Conservation (phyloP, 164 flowering plant genomes). For the Malania oleifera region DNA sequence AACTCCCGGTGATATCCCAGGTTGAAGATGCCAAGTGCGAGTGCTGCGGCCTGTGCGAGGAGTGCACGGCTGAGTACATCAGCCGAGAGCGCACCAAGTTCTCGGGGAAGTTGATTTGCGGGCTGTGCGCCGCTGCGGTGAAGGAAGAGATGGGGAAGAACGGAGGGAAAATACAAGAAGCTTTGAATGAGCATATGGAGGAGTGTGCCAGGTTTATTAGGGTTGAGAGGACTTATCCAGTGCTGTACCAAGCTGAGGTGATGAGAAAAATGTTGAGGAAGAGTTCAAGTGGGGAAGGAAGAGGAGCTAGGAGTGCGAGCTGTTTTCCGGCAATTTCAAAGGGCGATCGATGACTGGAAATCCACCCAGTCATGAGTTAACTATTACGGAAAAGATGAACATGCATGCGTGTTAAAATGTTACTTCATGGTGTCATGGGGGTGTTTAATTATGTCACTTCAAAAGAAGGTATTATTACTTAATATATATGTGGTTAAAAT, state of each 20-base stretch:
- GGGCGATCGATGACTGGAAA: conserved; percentile 12
- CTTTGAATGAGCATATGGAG: conserved; percentile 54
- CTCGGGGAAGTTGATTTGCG: conserved; percentile 63
- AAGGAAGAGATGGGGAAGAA: conserved; percentile 60
- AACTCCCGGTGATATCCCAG: conserved; percentile 37
- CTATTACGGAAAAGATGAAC: no score
- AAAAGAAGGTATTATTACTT: no score
- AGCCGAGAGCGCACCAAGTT: conserved; percentile 38
- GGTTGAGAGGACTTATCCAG: conserved; percentile 58
- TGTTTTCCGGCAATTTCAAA: conserved; percentile 42
- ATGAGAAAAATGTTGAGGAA: conserved; percentile 67
- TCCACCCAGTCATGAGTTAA: no score
- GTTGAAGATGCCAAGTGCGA: conserved; percentile 72
- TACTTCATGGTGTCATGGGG: no score
- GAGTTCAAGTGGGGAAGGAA: conserved; percentile 12
- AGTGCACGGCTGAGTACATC: conserved; percentile 69
- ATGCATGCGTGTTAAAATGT: no score
- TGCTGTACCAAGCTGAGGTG: conserved; percentile 58
- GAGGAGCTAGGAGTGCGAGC: conserved; percentile 35
- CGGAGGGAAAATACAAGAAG: conserved; percentile 61
- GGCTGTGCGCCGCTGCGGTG: conserved; percentile 73
- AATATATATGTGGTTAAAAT: no score
- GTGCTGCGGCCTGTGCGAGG: conserved; percentile 80
- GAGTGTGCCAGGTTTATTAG: conserved; percentile 61
- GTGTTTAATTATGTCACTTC: no score